phyloP scores from a whole-genome alignment of 768 basidiomycete genomes.

The Boletus huronensis region DNA sequence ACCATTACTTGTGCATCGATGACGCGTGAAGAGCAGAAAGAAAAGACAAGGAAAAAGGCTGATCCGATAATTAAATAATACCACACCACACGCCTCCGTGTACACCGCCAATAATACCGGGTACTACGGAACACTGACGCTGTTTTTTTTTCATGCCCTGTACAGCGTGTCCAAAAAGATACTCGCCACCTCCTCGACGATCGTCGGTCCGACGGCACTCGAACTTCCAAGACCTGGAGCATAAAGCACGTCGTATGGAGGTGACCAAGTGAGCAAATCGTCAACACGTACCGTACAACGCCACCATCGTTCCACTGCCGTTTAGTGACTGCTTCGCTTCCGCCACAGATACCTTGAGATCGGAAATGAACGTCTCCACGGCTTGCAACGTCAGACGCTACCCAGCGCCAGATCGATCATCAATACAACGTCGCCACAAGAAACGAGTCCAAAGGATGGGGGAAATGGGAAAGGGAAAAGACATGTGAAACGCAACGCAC shows the following conservation, averaged over 20 bases:
- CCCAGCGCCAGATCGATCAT: neutral
- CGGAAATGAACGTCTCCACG: constrained; percentile 77
- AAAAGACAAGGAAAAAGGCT: neutral
- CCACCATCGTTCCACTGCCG: constrained; percentile 86
- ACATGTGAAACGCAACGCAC: constrained; percentile 42
- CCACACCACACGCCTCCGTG: neutral
- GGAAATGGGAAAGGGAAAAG: neutral
- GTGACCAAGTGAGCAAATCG: neutral
- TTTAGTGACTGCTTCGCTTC: constrained; percentile 61
- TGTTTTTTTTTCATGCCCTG: constrained; percentile 50
- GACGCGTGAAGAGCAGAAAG: neutral
- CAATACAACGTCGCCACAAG: neutral
- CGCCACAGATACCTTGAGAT: constrained; percentile 73
- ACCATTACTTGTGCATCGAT: neutral
- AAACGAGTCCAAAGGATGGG: too few relatives aligned
- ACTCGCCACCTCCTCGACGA: constrained; percentile 76
- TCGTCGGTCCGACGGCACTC: constrained; percentile 74
- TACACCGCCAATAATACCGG: neutral
- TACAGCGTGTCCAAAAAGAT: constrained; percentile 81
- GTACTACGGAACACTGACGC: neutral
- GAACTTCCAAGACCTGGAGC: constrained; percentile 69
- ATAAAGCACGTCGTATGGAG: neutral
- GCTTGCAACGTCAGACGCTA: constrained; percentile 76
- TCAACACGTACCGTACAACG: constrained; percentile 71
- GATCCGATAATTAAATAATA: neutral